These are phyloP conservation scores for Saccharomycopsis hybrid DNA, from an alignment of 1,139 yeast genomes.

Conservation along the genomic window DNA sequence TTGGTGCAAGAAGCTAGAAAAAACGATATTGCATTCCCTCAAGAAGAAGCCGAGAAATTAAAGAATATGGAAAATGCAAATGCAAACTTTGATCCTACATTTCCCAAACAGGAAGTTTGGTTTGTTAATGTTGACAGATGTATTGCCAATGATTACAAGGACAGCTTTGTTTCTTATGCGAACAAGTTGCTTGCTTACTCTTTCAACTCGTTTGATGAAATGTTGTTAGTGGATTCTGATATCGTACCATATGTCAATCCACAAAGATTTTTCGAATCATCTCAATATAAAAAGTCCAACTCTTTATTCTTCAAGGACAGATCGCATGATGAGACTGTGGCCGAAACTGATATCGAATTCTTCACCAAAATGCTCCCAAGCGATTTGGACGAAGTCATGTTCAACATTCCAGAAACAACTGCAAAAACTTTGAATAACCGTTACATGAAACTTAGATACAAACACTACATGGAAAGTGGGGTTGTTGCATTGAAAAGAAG, in stretches of 20 bases:
- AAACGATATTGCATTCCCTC: constrained; percentile 5
- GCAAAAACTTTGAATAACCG: constrained; percentile 31
- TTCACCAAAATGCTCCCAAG: constrained; percentile 37
- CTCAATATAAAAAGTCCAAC: constrained; percentile 35
- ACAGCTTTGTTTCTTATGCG: constrained; percentile 36
- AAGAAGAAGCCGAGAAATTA: constrained; percentile 2
- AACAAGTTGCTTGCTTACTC: constrained; percentile 44
- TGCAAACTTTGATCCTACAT: constrained; percentile 22
- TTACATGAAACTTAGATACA: constrained; percentile 22
- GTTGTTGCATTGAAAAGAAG: constrained; percentile 39
- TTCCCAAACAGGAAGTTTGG: constrained; percentile 44
- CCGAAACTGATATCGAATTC: constrained; percentile 33
- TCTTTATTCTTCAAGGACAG: constrained; percentile 46
- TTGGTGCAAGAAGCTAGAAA: constrained; percentile 27
- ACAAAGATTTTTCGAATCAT: constrained; percentile 33
- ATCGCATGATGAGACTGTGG: constrained; percentile 31
- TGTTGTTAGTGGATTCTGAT: constrained; percentile 47
- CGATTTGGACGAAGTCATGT: constrained; percentile 32
- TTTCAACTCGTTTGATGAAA: constrained; percentile 44
- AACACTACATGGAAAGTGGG: constrained; percentile 49
- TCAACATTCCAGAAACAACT: constrained; percentile 32
- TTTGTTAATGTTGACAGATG: constrained; percentile 37
- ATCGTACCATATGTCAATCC: constrained; percentile 40
- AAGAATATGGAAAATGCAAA: background rate
- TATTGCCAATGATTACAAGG: constrained; percentile 27